Percentiles rank a stretch among this genome's conserved stretches.
Conservation (phyloP, 2,329 filamentous ascomycete genomes). For the Colletotrichum lini region DNA sequence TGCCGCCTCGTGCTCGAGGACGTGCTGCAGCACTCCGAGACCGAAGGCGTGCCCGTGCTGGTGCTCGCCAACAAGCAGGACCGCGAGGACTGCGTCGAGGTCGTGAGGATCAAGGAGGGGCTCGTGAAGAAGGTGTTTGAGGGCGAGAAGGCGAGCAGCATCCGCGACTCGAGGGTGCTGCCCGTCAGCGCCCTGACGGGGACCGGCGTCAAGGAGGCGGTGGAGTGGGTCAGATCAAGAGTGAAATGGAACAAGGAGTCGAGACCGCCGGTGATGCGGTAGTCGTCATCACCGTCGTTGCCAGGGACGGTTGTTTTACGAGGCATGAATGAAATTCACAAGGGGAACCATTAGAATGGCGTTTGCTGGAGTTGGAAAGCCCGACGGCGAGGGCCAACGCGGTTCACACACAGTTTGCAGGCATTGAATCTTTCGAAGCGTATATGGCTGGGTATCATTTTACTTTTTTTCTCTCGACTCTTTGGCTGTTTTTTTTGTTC, state of each 20-base stretch:
- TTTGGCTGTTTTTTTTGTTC: conserved; percentile 43
- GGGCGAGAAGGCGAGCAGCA: conserved; percentile 87
- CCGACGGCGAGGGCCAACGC: background rate
- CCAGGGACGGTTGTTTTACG: conserved; percentile 10
- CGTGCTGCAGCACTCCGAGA: conserved; percentile 88
- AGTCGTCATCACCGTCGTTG: conserved; percentile 47
- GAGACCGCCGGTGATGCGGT: conserved; percentile 93
- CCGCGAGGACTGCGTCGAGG: conserved; percentile 96
- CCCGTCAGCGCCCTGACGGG: conserved; percentile 92
- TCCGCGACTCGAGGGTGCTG: conserved; percentile 91
- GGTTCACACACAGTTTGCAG: conserved; percentile 4
- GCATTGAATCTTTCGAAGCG: conserved; percentile 21
- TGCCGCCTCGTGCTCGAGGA: conserved; percentile 91
- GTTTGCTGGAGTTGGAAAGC: conserved; percentile 34
- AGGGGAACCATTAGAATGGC: conserved; percentile 34
- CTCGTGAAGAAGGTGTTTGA: conserved; percentile 96
- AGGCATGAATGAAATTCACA: conserved; percentile 36
- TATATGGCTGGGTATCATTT: conserved; percentile 43
- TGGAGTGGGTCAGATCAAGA: conserved; percentile 95
- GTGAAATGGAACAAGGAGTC: conserved; percentile 98
- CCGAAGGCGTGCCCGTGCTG: conserved; percentile 90
- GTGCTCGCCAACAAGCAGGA: conserved; percentile 99
- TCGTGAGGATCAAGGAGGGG: conserved; percentile 96
- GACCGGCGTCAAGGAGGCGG: conserved; percentile 90
- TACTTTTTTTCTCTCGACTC: conserved; percentile 23